Evolutionary conservation across 1,139 yeast species (phyloP), one percentile per base, ranked within the genome.

Genomic region (Pichia sp.): DNA sequence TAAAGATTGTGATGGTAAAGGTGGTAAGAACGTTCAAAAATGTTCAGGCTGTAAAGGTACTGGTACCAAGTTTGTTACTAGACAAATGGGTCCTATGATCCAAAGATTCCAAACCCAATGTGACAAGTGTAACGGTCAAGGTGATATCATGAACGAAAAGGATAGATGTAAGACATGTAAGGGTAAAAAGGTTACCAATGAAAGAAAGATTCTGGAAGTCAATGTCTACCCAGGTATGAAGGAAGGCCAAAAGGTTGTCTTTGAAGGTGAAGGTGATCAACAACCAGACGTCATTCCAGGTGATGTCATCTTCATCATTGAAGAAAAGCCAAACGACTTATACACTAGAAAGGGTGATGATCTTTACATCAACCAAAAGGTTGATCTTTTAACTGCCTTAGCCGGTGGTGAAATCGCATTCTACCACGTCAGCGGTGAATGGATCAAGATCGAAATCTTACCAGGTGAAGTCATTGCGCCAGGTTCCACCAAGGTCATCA

Each of bases 41-140:
- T 93, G 99, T 83, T 59, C 83, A 48, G 70, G 82, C 41, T 93
- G 99, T 83, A 71, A 73, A 59, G 99, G 99, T 71, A 78, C 79
- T 62, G 99, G 99, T 79, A 75, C 85, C 70, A 88, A 83, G 70
- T 85, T 93, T 60, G 85, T 91, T 60, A 89, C 97, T 50, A 87
- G 96, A 75, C 98, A 93, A 71, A 91, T 93, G 97, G 99, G 99
- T 59, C 97, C 96, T 56, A 90, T 93, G 94, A 85, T 93, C 63
- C 99, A 93, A 75, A 84, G 97, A 76, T 87, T 87, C 81, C 99
- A 93, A 74, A 84, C 96, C 36, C 84, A 83, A 50, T 93, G 99
- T 85, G 94, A 88, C 58, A 84, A 73, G 53, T 93, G 99, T 83
- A 73, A 80, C 58, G 99, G 98, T 67, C 77, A 85, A 52, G 99